Evolutionary conservation across 768 basidiomycete species (phyloP), one percentile per base, ranked within the genome.

Genomic region (Podaxis sp.): DNA sequence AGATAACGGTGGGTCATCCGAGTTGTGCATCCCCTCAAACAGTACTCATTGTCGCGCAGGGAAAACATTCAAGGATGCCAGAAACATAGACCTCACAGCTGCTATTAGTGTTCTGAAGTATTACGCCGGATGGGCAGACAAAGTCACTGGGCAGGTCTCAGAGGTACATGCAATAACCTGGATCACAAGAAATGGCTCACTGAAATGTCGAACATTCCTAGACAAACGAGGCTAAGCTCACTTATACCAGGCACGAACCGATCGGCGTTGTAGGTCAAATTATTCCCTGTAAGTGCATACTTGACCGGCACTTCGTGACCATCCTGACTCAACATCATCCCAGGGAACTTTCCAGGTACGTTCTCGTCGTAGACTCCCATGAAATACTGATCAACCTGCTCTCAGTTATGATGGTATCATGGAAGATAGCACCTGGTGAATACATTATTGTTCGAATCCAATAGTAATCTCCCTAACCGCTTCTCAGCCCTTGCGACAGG

Each of bases 81-180:
- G 78, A 63, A 73, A 69, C 19, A 72, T 69, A 0, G 91, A 91
- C 65, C 71, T 91, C 1, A 67, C 70, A 0, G 73, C 72, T 57
- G 73, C 82, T 0, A 78, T 87, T 61, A 75, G 71, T 29, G 76
- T 78, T 41, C 72, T 93, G 66, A 79, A 85, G 37, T 96, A 96
- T 76, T 97, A 90, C 68, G 91, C 87, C 49, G 95, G 94, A n/a
- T 92, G 91, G 87, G 91, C 93, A 24, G 94, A 95, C 78, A 96
- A 96, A 77, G 75, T 90, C 56, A 77, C 81, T 2, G 92, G 91
- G 4, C 83, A 91, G 72, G 86, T 85, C 7, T 86, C 93, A 71
- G 91, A 94, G 70, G 77, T 77, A 38, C 11, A 69, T 55, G 24
- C 17, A n/a, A 69, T 55, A 9, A 9, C 40, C 25, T 12, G 24